Base-by-base conservation (phyloP, 345 rosid genomes). In the Eucalyptus globulus region DNA sequence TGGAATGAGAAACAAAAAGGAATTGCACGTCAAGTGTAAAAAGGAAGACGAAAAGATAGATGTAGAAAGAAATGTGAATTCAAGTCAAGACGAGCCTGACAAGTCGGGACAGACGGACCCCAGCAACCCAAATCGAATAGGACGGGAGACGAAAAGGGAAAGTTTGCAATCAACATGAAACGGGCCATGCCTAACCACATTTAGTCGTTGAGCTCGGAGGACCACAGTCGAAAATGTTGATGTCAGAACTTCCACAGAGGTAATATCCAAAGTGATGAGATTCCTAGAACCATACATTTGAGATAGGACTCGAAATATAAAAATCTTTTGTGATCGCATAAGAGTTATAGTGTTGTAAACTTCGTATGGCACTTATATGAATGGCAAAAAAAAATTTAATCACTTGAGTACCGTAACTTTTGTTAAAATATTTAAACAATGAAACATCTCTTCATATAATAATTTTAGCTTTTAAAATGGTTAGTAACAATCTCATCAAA, bases 381-480 rank as follows among this genome's bases (percentile, higher is more conserved):
- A 34, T 34, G 34, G 34, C 34, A 3, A 34, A 34, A 34, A 34
- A 34, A 34, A 34, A 34, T 34, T 34, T 34, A 5, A 2, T 50
- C 8, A 16, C 22, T 51, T 51, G 54, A 16, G 8, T 51, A 16
- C 1, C 1, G 1, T 51, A 51, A 51, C 54, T 51, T 51, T 51
- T 51, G 22, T 51, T 51, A 16, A 16, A 51, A 51, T 51, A 51
- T 51, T 51, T 51, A 51, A 51, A 51, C 1, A 16, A 51, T 51
- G 54, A 51, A 17, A 1, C 22, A 51, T 0, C 0, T 1, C 22
- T 51, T 16, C 9, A 51, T 51, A 16, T 51, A 17, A 51, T 1
- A 51, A 3, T 51, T 51, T 51, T 51, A 51, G 22, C 22, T 51
- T 51, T 51, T 6, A 51, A 0, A 51, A 16, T 0, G 0, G 3